Percentiles rank a stretch among this genome's conserved stretches.
Conservation (phyloP, 2,329 filamentous ascomycete species). For the Microdochium nivale region DNA sequence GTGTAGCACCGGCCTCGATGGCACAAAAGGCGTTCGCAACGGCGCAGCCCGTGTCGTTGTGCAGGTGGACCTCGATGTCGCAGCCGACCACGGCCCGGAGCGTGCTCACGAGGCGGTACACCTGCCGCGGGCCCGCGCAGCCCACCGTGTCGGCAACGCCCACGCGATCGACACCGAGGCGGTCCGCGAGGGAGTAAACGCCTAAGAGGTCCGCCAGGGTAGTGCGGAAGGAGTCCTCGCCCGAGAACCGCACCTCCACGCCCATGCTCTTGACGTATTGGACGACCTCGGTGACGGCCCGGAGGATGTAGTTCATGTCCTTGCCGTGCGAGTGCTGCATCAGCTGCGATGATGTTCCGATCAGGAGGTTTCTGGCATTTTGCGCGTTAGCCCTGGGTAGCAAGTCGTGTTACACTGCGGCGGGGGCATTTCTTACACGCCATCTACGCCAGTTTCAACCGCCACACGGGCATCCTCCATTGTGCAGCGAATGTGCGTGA, state of each 20-base stretch:
- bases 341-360: slow-evolving; percentile 74
- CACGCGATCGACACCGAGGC: slow-evolving; percentile 75
- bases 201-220: slow-evolving; percentile 77
- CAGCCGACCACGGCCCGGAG: slow-evolving; percentile 41
- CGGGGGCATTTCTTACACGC: slow-evolving; percentile 43
- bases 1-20: slow-evolving; percentile 78
- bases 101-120: slow-evolving; percentile 53
- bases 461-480: slow-evolving; percentile 78
- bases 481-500: slow-evolving; percentile 74
- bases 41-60: slow-evolving; percentile 88
- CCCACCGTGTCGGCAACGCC: slow-evolving; percentile 91
- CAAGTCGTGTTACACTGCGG: slow-evolving; percentile 44
- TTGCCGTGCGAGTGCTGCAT: slow-evolving; percentile 83
- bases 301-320: slow-evolving; percentile 80
- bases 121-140: slow-evolving; percentile 74
- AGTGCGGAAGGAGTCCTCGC: slow-evolving; percentile 80
- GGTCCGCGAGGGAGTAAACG: slow-evolving; percentile 76
- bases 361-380: slow-evolving; percentile 31
- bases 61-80: slow-evolving; percentile 81
- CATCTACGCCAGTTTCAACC: slow-evolving; percentile 75
- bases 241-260: slow-evolving; percentile 72
- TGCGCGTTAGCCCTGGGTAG: no score
- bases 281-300: slow-evolving; percentile 78
- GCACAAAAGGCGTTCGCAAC: slow-evolving; percentile 78
- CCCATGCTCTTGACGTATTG: slow-evolving; percentile 78